phyloP scores from a whole-genome alignment of 2,329 filamentous ascomycete genomes.

The Botryotinia calthae region DNA sequence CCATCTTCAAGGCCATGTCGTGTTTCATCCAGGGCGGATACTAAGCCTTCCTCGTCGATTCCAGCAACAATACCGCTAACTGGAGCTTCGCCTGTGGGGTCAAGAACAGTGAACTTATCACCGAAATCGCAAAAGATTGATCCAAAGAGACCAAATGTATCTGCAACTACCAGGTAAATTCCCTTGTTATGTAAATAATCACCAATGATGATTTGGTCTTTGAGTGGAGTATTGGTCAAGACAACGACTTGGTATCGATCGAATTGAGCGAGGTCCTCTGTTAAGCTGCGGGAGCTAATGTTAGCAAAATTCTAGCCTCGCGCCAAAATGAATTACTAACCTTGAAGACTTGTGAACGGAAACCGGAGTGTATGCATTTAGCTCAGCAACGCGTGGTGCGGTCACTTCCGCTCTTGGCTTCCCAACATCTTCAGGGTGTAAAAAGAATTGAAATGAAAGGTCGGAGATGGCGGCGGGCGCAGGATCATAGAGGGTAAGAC shows the following conservation, averaged over 20 bases:
- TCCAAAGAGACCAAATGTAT: conserved; percentile 92
- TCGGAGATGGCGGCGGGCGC: conserved; percentile 80
- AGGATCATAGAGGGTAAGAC: conserved; percentile 88
- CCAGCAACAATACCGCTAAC: conserved; percentile 84
- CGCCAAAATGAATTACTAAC: conserved; percentile 40
- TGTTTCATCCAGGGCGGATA: conserved; percentile 91
- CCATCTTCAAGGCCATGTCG: conserved; percentile 94
- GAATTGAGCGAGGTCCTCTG: conserved; percentile 73
- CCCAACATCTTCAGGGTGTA: conserved; percentile 82
- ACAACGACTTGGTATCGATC: conserved; percentile 93
- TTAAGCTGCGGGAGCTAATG: conserved; percentile 53
- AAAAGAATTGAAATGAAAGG: conserved; percentile 96
- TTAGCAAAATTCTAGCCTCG: conserved; percentile 24
- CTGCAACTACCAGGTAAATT: conserved; percentile 83
- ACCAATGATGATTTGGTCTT: conserved; percentile 77
- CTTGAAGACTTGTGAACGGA: conserved; percentile 64
- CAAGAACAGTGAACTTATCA: conserved; percentile 85
- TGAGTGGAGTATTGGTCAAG: conserved; percentile 77
- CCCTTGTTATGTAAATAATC: conserved; percentile 94
- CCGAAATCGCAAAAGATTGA: conserved; percentile 98
- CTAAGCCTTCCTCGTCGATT: conserved; percentile 84
- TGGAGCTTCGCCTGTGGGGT: conserved; percentile 86
- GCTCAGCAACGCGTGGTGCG: conserved; percentile 83
- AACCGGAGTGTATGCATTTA: conserved; percentile 95
- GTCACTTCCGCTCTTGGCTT: conserved; percentile 87